A percentile compares a stretch with the other conserved stretches of the same genome.
Conservation (phyloP, 495 filamentous ascomycete genomes). For the Margaritispora aquatica region DNA sequence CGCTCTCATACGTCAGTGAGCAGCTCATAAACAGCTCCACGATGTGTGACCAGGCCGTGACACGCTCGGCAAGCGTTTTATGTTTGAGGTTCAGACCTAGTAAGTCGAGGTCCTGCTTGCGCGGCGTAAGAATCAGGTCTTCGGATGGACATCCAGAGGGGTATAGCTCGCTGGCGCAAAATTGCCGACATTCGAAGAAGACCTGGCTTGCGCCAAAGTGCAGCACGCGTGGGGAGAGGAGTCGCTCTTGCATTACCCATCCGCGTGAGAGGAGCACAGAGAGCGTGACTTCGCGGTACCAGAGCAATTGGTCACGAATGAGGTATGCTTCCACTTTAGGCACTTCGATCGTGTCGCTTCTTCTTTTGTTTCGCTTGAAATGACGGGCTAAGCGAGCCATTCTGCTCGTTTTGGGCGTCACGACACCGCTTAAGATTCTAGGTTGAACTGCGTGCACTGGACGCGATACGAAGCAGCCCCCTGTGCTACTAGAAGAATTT, state of each 20-base stretch:
- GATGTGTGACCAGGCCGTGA: neutral
- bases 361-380: no score
- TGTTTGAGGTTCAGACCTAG: no score
- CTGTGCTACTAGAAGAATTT: neutral
- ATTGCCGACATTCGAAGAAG: constrained; percentile 7
- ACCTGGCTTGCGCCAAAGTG: constrained; percentile 7
- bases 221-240: constrained; percentile 8
- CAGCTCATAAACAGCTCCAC: neutral
- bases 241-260: constrained; percentile 17
- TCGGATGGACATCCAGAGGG: neutral
- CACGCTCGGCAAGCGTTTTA: no score
- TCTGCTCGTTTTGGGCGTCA: no score
- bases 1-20: neutral
- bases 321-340: neutral
- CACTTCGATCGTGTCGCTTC: neutral
- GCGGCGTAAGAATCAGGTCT: neutral
- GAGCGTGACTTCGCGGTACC: constrained; percentile 25
- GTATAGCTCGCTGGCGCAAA: neutral
- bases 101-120: neutral
- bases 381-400: no score
- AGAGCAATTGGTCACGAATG: neutral
- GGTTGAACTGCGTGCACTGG: neutral
- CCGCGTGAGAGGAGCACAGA: constrained; percentile 25
- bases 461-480: neutral
- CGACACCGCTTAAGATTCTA: neutral